These are phyloP conservation scores for Acanthamoeba royreba DNA, from an alignment of 208 protist genomes.

Conservation along the genomic window DNA sequence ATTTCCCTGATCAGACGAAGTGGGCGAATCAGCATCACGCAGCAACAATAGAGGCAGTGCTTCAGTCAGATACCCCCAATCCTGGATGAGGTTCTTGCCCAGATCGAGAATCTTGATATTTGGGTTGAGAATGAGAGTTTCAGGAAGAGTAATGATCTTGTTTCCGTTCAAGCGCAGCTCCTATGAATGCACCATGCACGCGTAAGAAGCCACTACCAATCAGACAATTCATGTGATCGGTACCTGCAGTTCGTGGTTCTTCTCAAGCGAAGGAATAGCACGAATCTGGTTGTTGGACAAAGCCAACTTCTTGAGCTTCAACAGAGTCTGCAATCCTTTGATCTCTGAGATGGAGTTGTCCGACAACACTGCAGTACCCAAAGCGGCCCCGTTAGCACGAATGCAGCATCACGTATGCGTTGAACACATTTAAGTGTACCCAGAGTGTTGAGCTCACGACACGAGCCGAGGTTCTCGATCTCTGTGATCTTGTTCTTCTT, in stretches of 20 bases:
- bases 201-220: background rate
- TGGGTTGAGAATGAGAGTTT: conserved; percentile 50
- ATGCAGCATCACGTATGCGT: background rate
- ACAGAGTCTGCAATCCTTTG: conserved; percentile 36
- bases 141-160: conserved; percentile 58
- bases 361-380: conserved; percentile 51
- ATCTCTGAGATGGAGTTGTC: conserved; percentile 60
- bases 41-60: background rate
- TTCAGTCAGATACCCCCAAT: background rate
- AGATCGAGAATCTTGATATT: conserved; percentile 49
- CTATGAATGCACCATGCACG: background rate
- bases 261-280: conserved; percentile 45
- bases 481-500: conserved; percentile 59
- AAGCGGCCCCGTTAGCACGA: background rate
- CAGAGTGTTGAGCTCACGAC: conserved; percentile 41
- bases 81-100: conserved; percentile 59
- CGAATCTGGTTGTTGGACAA: conserved; percentile 62
- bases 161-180: conserved; percentile 70
- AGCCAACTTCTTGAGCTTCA: conserved; percentile 58
- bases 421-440: background rate
- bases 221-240: background rate
- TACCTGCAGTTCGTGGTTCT: conserved; percentile 49
- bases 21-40: background rate
- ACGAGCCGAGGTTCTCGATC: conserved; percentile 8
- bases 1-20: background rate